A percentile compares a stretch with the other conserved stretches of the same genome.
Conservation (phyloP, 2,329 filamentous ascomycete species). For the Calycina marina region DNA sequence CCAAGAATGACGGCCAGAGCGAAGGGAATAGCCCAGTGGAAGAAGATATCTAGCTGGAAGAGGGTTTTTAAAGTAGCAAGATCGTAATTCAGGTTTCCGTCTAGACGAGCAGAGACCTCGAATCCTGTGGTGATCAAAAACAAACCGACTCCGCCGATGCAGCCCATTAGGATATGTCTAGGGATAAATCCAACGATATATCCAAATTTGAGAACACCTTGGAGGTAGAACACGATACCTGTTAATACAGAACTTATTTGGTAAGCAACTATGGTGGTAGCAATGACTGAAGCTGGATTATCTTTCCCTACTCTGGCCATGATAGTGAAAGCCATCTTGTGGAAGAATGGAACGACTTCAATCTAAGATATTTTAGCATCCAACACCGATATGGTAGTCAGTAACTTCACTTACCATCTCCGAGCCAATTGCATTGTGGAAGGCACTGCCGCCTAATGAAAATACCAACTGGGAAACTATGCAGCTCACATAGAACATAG, state of each 20-base stretch:
- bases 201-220: constrained; percentile 76
- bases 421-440: constrained; percentile 82
- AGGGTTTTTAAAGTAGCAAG: constrained; percentile 62
- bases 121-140: constrained; percentile 86
- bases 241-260: constrained; percentile 83
- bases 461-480: constrained; percentile 88
- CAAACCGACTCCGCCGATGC: constrained; percentile 93
- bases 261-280: constrained; percentile 87
- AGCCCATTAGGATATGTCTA: constrained; percentile 88
- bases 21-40: constrained; percentile 73
- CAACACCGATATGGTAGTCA: constrained; percentile 6
- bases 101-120: constrained; percentile 80
- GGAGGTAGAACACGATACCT: constrained; percentile 78
- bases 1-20: constrained; percentile 62
- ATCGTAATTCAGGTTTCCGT: constrained; percentile 74
- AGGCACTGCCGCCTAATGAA: constrained; percentile 70
- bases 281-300: constrained; percentile 72
- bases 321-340: constrained; percentile 93
- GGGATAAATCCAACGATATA: constrained; percentile 96
- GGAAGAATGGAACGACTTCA: constrained; percentile 96
- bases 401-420: constrained; percentile 51
- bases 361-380: constrained; percentile 38
- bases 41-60: constrained; percentile 56
- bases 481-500: constrained; percentile 97
- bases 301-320: constrained; percentile 63